These are phyloP conservation scores for Apophysomyces trapeziformis DNA, from an alignment of 371 early-diverging fungal genomes.

Conservation along the genomic window DNA sequence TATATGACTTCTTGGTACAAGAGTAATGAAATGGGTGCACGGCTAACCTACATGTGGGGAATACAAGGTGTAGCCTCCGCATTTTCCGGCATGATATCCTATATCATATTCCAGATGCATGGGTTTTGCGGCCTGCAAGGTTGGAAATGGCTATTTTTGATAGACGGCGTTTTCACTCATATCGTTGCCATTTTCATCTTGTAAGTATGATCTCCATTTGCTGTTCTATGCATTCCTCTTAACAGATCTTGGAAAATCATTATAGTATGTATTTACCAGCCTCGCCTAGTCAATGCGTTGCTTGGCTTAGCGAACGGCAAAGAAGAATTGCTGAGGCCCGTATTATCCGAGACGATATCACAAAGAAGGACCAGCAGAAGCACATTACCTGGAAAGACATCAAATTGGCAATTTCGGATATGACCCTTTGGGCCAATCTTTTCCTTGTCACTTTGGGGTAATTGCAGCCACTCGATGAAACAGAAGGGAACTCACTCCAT, in stretches of 20 bases:
- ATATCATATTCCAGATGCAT: conserved; percentile 46
- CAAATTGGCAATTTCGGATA: conserved; percentile 35
- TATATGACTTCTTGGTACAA: conserved; percentile 55
- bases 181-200: conserved; percentile 36
- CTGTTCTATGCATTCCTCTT: neutral
- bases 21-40: conserved; percentile 41
- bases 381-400: conserved; percentile 36
- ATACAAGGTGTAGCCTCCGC: conserved; percentile 48
- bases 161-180: conserved; percentile 41
- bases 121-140: conserved; percentile 47
- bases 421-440: conserved; percentile 47
- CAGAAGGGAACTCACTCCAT: neutral
- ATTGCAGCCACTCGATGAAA: neutral
- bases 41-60: conserved; percentile 56
- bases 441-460: conserved; percentile 35
- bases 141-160: conserved; percentile 48
- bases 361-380: conserved; percentile 44
- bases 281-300: conserved; percentile 40
- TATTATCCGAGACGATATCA: conserved; percentile 55
- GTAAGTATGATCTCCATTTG: neutral
- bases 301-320: conserved; percentile 41
- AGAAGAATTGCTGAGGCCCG: conserved; percentile 56
- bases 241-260: too few relatives aligned
- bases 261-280: conserved; percentile 51
- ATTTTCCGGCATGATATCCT: conserved; percentile 46